These are phyloP conservation scores for Calocybe cyanea DNA, from an alignment of 768 basidiomycete genomes.

Conservation along the genomic window DNA sequence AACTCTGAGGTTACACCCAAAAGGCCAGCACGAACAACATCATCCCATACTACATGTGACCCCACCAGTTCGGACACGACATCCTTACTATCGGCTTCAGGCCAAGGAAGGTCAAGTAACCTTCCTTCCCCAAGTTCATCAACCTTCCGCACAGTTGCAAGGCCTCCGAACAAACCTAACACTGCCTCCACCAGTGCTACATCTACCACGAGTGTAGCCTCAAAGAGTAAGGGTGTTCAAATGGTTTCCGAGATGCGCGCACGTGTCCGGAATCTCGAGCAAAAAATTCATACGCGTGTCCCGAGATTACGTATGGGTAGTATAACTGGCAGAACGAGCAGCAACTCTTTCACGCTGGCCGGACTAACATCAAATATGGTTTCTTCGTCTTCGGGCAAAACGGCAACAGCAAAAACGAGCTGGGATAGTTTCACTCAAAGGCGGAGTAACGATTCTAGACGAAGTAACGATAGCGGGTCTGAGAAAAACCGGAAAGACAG, in stretches of 20 bases:
- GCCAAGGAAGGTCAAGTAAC: conserved; percentile 54
- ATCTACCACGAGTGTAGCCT: conserved; percentile 43
- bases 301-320: conserved; percentile 82
- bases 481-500: conserved; percentile 45
- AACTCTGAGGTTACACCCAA: conserved; percentile 37
- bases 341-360: conserved; percentile 32
- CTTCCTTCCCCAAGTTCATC: conserved; percentile 47
- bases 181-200: conserved; percentile 36
- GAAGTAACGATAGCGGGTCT: conserved; percentile 40
- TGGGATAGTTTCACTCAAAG: conserved; percentile 38
- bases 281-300: conserved; percentile 85
- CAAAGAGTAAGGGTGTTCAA: conserved; percentile 80
- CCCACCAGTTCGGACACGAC: conserved; percentile 39
- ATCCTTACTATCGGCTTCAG: conserved; percentile 37
- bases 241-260: conserved; percentile 94
- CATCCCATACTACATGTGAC: conserved; percentile 50
- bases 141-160: conserved; percentile 45
- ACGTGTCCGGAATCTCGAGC: conserved; percentile 75
- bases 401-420: conserved; percentile 39
- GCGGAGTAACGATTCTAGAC: conserved; percentile 41
- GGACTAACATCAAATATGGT: conserved; percentile 24
- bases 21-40: conserved; percentile 33
- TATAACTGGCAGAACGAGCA: conserved; percentile 51
- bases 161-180: conserved; percentile 34
- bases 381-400: conserved; percentile 34